These are phyloP conservation scores for Trichophyton verrucosum DNA, from an alignment of 2,329 filamentous ascomycete genomes.

Conservation along the genomic window DNA sequence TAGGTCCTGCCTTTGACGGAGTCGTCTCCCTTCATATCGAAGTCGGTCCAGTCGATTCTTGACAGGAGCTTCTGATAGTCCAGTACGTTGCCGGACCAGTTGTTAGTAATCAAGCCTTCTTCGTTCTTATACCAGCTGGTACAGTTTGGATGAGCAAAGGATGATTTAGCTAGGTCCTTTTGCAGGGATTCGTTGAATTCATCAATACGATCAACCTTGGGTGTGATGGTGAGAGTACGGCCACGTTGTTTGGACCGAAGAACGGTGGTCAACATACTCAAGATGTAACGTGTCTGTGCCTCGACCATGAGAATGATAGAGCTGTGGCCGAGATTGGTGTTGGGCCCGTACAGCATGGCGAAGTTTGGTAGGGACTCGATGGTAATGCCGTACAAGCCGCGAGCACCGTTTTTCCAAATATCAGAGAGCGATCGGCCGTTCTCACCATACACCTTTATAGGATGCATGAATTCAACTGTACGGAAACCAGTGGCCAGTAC, in stretches of 20 bases:
- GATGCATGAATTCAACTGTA: constrained; percentile 47
- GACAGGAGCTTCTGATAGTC: constrained; percentile 41
- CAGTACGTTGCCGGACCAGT: constrained; percentile 43
- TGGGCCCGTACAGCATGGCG: constrained; percentile 47
- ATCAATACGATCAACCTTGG: constrained; percentile 28
- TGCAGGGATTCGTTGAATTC: constrained; percentile 40
- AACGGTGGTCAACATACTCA: constrained; percentile 38
- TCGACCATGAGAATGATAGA: constrained; percentile 52
- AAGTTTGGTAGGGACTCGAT: constrained; percentile 45
- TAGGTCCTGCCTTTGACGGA: constrained; percentile 12
- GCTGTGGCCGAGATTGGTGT: constrained; percentile 45
- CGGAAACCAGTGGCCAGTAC: constrained; percentile 49
- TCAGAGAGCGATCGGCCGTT: constrained; percentile 34
- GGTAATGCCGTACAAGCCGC: constrained; percentile 40
- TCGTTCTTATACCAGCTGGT: constrained; percentile 46
- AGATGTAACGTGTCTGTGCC: constrained; percentile 44
- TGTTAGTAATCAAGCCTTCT: constrained; percentile 44
- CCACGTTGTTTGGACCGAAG: constrained; percentile 31
- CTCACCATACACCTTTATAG: constrained; percentile 41
- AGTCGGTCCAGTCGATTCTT: constrained; percentile 20
- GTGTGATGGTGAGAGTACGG: constrained; percentile 34
- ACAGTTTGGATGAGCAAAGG: constrained; percentile 45
- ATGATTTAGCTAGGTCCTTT: constrained; percentile 29
- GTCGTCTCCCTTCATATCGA: constrained; percentile 15
- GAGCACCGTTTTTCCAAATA: constrained; percentile 43